Evolutionary conservation across 148 eudicot species (phyloP).

Genomic region (Chenopodium formosanum): DNA sequence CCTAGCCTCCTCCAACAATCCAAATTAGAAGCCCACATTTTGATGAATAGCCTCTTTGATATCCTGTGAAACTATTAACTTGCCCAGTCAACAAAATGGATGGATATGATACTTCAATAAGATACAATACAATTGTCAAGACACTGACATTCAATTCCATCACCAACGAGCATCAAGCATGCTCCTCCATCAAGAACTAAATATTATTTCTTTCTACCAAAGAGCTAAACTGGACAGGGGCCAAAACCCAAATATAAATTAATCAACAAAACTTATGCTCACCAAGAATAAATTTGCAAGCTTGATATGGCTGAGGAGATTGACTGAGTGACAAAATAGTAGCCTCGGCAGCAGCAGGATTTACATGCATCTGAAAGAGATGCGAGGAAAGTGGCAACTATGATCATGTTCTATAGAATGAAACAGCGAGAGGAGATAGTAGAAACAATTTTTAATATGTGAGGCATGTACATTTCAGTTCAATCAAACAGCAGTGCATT

Average conservation of each 20-base stretch:
- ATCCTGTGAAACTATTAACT: background rate
- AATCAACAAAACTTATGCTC: conserved; percentile 26
- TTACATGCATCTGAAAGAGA: conserved; percentile 65
- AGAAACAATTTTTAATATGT: background rate
- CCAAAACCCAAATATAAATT: background rate
- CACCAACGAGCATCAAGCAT: background rate
- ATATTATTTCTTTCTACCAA: background rate
- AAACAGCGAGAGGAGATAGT: background rate
- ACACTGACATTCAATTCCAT: background rate
- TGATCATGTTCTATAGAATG: background rate
- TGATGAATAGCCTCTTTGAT: background rate
- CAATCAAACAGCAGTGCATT: background rate
- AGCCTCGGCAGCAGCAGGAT: conserved; percentile 90
- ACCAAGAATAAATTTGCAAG: conserved; percentile 95
- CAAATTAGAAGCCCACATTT: background rate
- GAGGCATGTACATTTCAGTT: background rate
- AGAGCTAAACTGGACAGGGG: background rate
- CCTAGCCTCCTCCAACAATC: background rate
- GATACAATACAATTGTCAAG: background rate
- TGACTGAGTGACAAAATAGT: conserved; percentile 78
- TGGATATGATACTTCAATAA: background rate
- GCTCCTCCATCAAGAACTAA: background rate
- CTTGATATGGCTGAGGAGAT: conserved; percentile 77
- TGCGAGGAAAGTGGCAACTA: background rate
- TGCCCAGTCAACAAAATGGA: background rate